These are phyloP conservation scores for Coelastrella sp. DNA, from an alignment of 139 green algal genomes.

Conservation along the genomic window DNA sequence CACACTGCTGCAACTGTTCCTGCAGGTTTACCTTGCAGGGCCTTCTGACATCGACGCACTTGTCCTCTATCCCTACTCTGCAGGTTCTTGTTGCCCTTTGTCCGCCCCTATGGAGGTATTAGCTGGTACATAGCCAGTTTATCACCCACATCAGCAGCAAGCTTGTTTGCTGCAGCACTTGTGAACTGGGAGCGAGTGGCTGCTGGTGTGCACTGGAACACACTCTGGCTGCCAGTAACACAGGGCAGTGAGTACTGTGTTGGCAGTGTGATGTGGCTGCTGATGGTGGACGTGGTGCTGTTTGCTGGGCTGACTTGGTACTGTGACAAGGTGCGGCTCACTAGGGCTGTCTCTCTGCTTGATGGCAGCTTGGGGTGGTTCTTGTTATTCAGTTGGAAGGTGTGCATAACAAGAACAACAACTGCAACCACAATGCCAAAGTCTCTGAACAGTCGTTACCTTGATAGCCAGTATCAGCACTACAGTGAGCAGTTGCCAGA, in stretches of 20 bases:
- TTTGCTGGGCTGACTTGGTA: conserved; percentile 76
- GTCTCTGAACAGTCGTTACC: too few species aligned
- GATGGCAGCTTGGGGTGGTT: too few species aligned
- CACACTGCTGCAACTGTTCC: neutral
- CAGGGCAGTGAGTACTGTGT: conserved; percentile 67
- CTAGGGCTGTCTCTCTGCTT: too few species aligned
- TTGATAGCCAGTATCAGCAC: too few species aligned
- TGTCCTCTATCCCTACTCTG: neutral
- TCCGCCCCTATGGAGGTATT: conserved; percentile 75
- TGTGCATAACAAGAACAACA: too few species aligned
- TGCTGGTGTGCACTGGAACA: conserved; percentile 56
- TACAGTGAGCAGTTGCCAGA: too few species aligned
- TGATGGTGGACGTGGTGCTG: conserved; percentile 74
- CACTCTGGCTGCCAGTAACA: conserved; percentile 63
- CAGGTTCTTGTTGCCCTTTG: conserved; percentile 65
- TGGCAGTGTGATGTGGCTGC: conserved; percentile 66
- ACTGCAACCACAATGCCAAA: too few species aligned
- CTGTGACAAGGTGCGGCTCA: conserved; percentile 70
- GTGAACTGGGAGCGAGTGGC: conserved; percentile 76
- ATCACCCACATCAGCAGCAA: conserved; percentile 78
- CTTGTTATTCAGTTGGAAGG: too few species aligned
- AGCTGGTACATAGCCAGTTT: conserved; percentile 79
- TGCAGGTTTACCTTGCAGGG: neutral
- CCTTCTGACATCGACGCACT: too few species aligned
- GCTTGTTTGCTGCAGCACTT: conserved; percentile 77